Base-by-base conservation (phyloP, 2,329 filamentous ascomycete genomes). In the Exophiala oligosperma region DNA sequence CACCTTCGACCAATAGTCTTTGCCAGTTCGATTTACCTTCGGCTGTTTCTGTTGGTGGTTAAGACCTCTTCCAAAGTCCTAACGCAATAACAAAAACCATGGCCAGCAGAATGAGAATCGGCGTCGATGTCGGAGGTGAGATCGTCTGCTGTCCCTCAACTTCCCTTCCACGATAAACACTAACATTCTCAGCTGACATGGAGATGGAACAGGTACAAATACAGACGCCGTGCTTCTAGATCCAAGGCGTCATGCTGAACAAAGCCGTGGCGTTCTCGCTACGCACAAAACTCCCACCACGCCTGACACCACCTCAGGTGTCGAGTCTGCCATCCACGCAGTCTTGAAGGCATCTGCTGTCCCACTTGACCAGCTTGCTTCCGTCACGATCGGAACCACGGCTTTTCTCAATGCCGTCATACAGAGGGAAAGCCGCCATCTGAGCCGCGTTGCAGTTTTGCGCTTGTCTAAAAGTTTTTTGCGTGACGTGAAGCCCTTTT, bases 391-490 rank as follows among this genome's bases (percentile, higher is more conserved):
- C 49, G 79, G 79, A 35, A 81, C 79, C 1, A 83, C 81, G 0
- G 76, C 79, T 68, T 81, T 81, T 56, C 73, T 81, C 51, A 81
- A 81, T 60, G 57, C 57, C 9, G 76, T 82, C 4, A 70, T 81
- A 5, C 77, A 80, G 46, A 73, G 76, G 8, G 78, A 84, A 68
- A 71, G 73, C 1, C 71, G 74, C 21, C 74, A 80, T 12, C 69
- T 84, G 4, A 76, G 76, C 6, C 73, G 73, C 49, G 81, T 84
- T 5, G 81, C 80, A 8, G 76, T 84, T 12, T 67, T 84, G 43
- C 76, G 81, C 14, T 70, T 82, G 9, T 79, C 75, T 43, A 74
- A 75, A 2, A 72, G 73, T 1, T 82, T 80, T 61, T 75, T 76
- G 5, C 75, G 73, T 59, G 75, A 82, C 55, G 74, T 78, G 6